Percentiles rank a stretch among this genome's conserved stretches.
Evolutionary conservation across 1,284 basidiomycete genomes (phyloP).

Genomic region (Apiotrichum veenhuisii): DNA sequence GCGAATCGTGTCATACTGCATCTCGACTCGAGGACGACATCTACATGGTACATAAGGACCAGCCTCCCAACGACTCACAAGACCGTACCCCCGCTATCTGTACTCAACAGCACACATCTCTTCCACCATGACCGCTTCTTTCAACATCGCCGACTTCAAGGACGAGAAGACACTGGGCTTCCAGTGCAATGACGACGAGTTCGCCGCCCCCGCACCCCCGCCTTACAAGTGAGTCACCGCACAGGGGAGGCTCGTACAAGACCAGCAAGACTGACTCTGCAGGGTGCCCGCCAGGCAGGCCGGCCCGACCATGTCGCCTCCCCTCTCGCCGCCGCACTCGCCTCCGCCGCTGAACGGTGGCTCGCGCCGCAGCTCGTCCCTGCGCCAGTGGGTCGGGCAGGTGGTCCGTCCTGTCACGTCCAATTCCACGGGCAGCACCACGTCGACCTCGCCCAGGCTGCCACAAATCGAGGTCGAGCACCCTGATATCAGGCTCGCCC

Average conservation of each 20-base stretch:
- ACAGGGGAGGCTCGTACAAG: neutral
- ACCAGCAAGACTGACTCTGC: neutral
- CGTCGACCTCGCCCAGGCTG: neutral
- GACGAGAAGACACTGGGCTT: slow-evolving; percentile 1
- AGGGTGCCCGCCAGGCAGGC: no score
- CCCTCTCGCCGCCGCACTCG: no score
- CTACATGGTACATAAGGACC: no score
- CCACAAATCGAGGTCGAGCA: neutral
- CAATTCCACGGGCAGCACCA: neutral
- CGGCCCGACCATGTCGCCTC: no score
- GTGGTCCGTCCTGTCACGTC: neutral
- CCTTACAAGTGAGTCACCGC: slow-evolving; percentile 1
- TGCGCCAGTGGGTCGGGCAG: neutral
- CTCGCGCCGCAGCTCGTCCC: neutral
- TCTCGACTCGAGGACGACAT: no score
- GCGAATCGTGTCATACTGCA: no score
- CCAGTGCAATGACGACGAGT: neutral
- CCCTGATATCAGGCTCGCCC: neutral
- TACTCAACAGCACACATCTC: neutral
- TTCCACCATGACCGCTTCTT: neutral
- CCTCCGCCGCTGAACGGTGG: no score
- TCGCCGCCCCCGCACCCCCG: neutral
- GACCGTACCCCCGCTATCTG: neutral
- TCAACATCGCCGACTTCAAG: neutral
- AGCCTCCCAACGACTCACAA: no score